phyloP scores from a whole-genome alignment of 1,139 yeast genomes.

The Magnusiomyces tetraspermus region DNA sequence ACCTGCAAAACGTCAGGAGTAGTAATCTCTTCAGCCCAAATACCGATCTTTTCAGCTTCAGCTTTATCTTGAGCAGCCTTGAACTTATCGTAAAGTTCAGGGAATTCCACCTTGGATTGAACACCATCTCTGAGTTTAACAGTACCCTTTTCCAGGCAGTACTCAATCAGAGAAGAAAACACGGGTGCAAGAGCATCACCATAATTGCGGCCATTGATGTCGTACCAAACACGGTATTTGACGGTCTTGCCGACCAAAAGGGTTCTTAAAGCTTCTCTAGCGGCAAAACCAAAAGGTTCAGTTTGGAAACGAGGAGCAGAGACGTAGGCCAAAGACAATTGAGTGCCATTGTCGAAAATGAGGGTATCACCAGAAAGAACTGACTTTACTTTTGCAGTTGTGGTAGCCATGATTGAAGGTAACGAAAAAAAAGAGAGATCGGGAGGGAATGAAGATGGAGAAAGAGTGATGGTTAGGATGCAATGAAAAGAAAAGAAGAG shows the following conservation, averaged over 20 bases:
- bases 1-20: constrained; percentile 26
- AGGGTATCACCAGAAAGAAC: constrained; percentile 71
- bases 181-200: constrained; percentile 65
- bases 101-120: constrained; percentile 27
- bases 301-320: constrained; percentile 41
- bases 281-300: constrained; percentile 42
- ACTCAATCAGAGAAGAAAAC: constrained; percentile 50
- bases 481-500: too few species aligned
- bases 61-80: constrained; percentile 45
- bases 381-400: constrained; percentile 42
- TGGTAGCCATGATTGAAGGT: not conserved
- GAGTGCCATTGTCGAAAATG: constrained; percentile 52
- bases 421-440: too few species aligned
- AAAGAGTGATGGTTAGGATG: too few species aligned
- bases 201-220: constrained; percentile 51
- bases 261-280: constrained; percentile 55
- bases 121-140: constrained; percentile 56
- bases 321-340: constrained; percentile 54
- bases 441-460: too few species aligned
- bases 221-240: constrained; percentile 49
- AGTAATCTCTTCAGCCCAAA: constrained; percentile 38
- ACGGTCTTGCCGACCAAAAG: constrained; percentile 60
- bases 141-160: constrained; percentile 49
- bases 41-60: constrained; percentile 39
- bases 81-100: constrained; percentile 32